Evolutionary conservation across 2,329 filamentous ascomycete genomes (phyloP), one percentile per base, ranked within the genome.

Genomic region (Aplosporella prunicola): DNA sequence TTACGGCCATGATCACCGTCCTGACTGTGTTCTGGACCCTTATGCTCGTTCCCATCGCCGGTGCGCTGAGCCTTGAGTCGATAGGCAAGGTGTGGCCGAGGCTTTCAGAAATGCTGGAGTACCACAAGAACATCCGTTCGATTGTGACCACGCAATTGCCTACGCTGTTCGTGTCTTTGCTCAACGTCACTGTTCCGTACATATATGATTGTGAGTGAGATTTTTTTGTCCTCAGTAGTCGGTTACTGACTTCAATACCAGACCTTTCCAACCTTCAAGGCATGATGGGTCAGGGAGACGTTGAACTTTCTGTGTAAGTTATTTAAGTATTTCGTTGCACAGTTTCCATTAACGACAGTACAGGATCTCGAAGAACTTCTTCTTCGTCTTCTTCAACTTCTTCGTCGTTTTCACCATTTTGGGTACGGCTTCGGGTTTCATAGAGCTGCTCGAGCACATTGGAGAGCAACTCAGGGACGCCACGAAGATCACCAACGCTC

Each of bases 321-420:
- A 2, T n/a, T 4, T 14, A 18, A 9, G n/a, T n/a, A n/a, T n/a
- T n/a, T 7, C 6, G 18, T 9, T 10, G 6, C 3, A 18, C 26
- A 3, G 15, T 8, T 13, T 27, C 7, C 9, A 16, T 25, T 20
- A 20, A 17, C 29, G 10, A 36, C 5, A 11, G 6, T 11, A 14
- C 20, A 38, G 35, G 29, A 89, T 98, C 47, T 94, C 86, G 37
- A 98, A 98, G 66, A 98, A 96, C 61, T 98, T 96, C 64, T 94
- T 96, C 70, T 98, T 98, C 57, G 88, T 83, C 8, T 98, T 98
- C 62, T 96, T 98, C 74, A 98, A 98, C 62, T 85, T 96, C 40
- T 98, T 98, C 62, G 74, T 96, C 34, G 76, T 96, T 29, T 95
- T 96, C 57, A 93, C 89, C 1, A 73, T 91, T 17, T 83, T 93